Conservation (phyloP, 331 rosid species). For the Spiraea crenata region DNA sequence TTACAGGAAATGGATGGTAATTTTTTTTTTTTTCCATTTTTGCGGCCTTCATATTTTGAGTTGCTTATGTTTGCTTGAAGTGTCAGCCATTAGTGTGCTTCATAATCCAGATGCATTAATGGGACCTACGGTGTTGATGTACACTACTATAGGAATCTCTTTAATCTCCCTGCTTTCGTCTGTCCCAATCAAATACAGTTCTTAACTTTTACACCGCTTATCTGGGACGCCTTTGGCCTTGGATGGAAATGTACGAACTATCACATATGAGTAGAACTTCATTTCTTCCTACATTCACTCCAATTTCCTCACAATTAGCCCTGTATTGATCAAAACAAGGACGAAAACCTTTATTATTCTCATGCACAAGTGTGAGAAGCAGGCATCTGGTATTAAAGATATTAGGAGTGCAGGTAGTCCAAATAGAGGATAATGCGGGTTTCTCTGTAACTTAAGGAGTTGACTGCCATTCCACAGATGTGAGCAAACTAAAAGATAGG, state of each 20-base stretch:
- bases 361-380: background rate
- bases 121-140: background rate
- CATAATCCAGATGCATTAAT: background rate
- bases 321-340: background rate
- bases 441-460: no score
- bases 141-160: background rate
- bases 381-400: background rate
- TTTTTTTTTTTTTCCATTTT: slow-evolving; percentile 27
- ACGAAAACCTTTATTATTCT: background rate
- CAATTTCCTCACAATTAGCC: background rate
- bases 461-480: background rate
- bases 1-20: slow-evolving; percentile 77
- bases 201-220: background rate
- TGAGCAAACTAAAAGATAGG: slow-evolving; percentile 2
- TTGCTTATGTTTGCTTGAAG: background rate
- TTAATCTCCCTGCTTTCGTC: background rate
- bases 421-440: background rate
- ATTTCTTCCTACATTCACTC: background rate
- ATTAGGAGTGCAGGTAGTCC: background rate
- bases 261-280: background rate
- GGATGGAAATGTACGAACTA: background rate
- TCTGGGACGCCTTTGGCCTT: background rate
- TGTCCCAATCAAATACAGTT: background rate
- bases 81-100: background rate
- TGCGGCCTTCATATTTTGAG: slow-evolving; percentile 8